Evolutionary conservation across 257 asterid species (phyloP), one percentile per base, ranked within the genome.

Genomic region (Solanum chaucha): DNA sequence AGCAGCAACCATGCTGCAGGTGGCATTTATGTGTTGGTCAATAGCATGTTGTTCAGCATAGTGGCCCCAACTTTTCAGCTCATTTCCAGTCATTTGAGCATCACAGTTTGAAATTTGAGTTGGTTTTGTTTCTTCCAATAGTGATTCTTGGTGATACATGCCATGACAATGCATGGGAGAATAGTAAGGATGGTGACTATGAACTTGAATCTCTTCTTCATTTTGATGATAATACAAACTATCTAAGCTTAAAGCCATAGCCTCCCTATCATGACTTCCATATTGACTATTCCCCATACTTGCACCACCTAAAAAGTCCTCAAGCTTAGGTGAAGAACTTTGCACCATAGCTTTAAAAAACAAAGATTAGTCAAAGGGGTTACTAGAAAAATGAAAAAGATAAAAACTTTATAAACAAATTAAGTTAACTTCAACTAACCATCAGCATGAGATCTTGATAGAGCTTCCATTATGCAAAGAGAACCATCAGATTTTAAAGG

Each of bases 401-500:
- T 5, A 10, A 14, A 46, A 68, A 7, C 32, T 78, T 28, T 6
- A 67, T 11, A 74, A 12, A 20, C 19, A 24, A 83, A 67, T 12
- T 13, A n/a, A 64, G 35, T 35, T 1, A 64, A n/a, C 3, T 6
- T 46, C 6, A 4, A 85, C 55, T 5, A n/a, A 94, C 98, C 96
- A 90, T 91, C 86, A 2, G 93, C 82, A 28, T 91, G 96, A 40
- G 98, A 93, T 87, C 90, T 88, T 44, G 95, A 90, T 84, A 95
- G 91, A 85, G 97, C 98, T 91, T 93, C 97, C 95, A 95, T 92
- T 34, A 96, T 84, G 90, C 97, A 95, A 58, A 96, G 98, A 15
- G 98, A 94, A 72, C 97, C 97, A 80, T 96, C 98, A 17, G 98
- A 96, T 87, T 94, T 96, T 14, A 96, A 90, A 48, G 98, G 98